Evolutionary conservation across 2,329 filamentous ascomycete species (phyloP), one percentile per base, ranked within the genome.

Genomic region (Thielaviopsis euricoi): DNA sequence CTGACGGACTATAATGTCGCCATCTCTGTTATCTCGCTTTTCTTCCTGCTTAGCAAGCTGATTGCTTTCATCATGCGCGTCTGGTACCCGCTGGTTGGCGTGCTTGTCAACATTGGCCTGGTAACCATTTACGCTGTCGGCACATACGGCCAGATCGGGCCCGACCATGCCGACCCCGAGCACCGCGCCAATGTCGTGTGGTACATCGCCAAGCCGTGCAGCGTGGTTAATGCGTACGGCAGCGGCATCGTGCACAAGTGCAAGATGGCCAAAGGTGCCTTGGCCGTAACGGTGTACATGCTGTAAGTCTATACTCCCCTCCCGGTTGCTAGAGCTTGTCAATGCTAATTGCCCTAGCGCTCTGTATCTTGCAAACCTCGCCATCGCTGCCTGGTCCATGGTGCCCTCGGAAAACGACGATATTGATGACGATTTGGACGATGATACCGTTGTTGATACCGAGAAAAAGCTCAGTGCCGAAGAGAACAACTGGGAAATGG

Each of bases 1-100:
- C 74, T 88, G 62, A 89, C 86, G 53, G 75, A 84, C 64, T 88
- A 80, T 71, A 89, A 90, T 66, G 80, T 89, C 63, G 83, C 84
- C 66, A 84, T 89, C 63, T 85, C 85, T 43, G 78, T 91, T 63
- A 74, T 89, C 57, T 83, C 81, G 59, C 83, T 87, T 68, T 91
- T 91, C 73, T 76, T 89, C 67, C 77, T 88, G 61, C 76, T 90
- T 51, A 74, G 77, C 68, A 89, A 89, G 73, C 75, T 79, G 62
- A 79, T 85, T 61, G 75, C 79, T 65, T 83, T 79, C 70, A 80
- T 87, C 65, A 81, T 89, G 76, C 81, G 84, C 67, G 71, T 83
- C 65, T 88, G 82, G 75, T 81, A 76, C 63, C 87, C 87, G 6
- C 67, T 87, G 60, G 60, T 89, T 58, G 81, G 79, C 60, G 67